Conservation (phyloP, 2,329 filamentous ascomycete genomes). For the Cladosporium sp. region DNA sequence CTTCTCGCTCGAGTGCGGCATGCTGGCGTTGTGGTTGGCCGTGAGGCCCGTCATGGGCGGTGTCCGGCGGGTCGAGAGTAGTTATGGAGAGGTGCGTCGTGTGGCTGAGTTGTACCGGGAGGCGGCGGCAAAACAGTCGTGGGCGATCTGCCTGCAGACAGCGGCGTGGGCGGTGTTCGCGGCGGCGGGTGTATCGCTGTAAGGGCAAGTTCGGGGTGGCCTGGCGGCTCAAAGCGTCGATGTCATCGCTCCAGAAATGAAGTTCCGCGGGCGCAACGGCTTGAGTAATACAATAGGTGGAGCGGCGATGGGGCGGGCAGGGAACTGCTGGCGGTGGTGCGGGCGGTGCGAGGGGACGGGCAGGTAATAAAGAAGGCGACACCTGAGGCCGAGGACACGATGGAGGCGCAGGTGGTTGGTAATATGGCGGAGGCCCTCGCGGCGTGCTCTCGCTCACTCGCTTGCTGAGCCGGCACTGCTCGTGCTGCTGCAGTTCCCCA, state of each 20-base stretch:
- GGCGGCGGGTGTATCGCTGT: background rate
- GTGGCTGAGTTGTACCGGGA: background rate
- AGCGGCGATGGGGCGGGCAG: background rate
- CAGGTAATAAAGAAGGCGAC: background rate
- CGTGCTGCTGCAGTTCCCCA: background rate
- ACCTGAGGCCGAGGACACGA: background rate
- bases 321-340: background rate
- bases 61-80: background rate
- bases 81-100: background rate
- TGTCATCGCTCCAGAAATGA: constrained; percentile 5
- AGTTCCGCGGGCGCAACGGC: background rate
- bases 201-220: constrained; percentile 8
- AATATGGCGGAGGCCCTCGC: background rate
- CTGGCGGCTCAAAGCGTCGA: constrained; percentile 8
- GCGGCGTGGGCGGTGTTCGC: constrained; percentile 3
- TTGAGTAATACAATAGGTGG: background rate
- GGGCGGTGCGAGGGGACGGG: background rate
- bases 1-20: constrained; percentile 38
- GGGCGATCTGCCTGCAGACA: constrained; percentile 8
- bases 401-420: background rate
- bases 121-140: constrained; percentile 5
- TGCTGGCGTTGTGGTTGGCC: constrained; percentile 22
- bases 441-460: background rate
- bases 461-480: background rate
- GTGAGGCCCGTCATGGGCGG: constrained; percentile 11